Base-by-base conservation (phyloP, 768 basidiomycete genomes). In the Lactarius indigo region DNA sequence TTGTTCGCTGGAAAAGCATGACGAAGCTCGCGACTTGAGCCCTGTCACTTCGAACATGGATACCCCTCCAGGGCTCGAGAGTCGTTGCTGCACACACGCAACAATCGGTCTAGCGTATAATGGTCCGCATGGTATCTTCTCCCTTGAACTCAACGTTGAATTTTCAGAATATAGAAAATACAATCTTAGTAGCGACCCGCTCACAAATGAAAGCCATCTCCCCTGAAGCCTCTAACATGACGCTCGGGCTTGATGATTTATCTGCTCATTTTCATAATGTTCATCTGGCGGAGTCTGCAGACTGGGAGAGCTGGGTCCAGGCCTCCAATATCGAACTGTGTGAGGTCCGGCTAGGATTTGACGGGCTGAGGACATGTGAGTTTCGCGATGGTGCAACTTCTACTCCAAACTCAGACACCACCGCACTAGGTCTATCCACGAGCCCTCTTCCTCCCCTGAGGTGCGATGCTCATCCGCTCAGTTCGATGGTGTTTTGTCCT, bases 251-350 rank as follows among this genome's bases (percentile, higher is more conserved):
- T 37, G 62, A 64, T 28, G 59, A 65, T 31, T 12, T 69, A 42
- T 61, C 63, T 35, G 33, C 61, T 31, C 44, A 39, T 35, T 62
- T 69, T 20, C 60, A 64, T 7, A 39, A 68, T 42, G 59, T 59
- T 18, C 56, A 70, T 23, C 28, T 60, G 20, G 37, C 37, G 12
- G 68, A 65, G 41, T 54, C 68, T 17, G 39, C 44, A 30, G 70
- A 70, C 52, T 71, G 70, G 70, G 68, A 66, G 44, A 54, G 66
- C 28, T 71, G 70, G 70, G 70, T 61, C 18, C 64, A 66, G 23
- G 70, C 57, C 28, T 41, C 60, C 39, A 67, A 50, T 39, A 57
- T 71, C 18, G 70, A 71, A 33, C 44, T 70, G 8, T 64, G 64
- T 15, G 70, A 71, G 30, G 68, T 71, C n/a, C 70, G 65, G 37